Evolutionary conservation across 192 early-diverging fungal genomes (phyloP).

Genomic region (Paraglomus occultum): DNA sequence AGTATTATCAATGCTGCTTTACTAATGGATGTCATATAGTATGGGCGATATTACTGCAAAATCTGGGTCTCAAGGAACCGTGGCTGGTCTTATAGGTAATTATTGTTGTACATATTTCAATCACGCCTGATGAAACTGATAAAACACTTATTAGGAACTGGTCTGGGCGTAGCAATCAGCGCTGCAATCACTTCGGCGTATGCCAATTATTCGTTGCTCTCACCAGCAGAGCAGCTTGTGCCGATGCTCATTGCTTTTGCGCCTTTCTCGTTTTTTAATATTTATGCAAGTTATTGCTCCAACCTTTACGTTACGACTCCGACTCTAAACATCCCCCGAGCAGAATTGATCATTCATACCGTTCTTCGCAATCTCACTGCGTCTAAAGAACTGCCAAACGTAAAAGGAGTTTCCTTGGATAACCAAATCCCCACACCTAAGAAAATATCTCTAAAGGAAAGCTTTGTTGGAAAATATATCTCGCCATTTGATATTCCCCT

Average conservation of each 20-base stretch:
- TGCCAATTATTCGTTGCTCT: not conserved
- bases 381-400: not conserved
- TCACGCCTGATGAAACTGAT: not conserved
- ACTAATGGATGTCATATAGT: slow-evolving; percentile 28
- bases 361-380: slow-evolving; percentile 29
- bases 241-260: slow-evolving; percentile 63
- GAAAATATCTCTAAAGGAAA: slow-evolving; percentile 40
- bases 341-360: slow-evolving; percentile 43
- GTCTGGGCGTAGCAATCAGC: slow-evolving; percentile 42
- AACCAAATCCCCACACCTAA: slow-evolving; percentile 34
- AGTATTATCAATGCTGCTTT: not conserved
- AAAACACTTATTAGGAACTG: slow-evolving; percentile 33
- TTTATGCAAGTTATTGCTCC: slow-evolving; percentile 73
- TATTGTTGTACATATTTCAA: slow-evolving; percentile 45
- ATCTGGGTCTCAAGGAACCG: slow-evolving; percentile 76
- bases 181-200: slow-evolving; percentile 40
- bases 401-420: slow-evolving; percentile 6
- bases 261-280: slow-evolving; percentile 66
- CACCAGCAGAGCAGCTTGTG: slow-evolving; percentile 41
- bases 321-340: slow-evolving; percentile 57
- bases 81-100: slow-evolving; percentile 79
- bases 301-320: slow-evolving; percentile 61
- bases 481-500: slow-evolving; percentile 47
- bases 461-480: slow-evolving; percentile 46
- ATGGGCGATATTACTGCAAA: slow-evolving; percentile 87